Evolutionary conservation across 495 filamentous ascomycete genomes (phyloP), one percentile per base, ranked within the genome.

Genomic region (Aspergillus homomorphus): DNA sequence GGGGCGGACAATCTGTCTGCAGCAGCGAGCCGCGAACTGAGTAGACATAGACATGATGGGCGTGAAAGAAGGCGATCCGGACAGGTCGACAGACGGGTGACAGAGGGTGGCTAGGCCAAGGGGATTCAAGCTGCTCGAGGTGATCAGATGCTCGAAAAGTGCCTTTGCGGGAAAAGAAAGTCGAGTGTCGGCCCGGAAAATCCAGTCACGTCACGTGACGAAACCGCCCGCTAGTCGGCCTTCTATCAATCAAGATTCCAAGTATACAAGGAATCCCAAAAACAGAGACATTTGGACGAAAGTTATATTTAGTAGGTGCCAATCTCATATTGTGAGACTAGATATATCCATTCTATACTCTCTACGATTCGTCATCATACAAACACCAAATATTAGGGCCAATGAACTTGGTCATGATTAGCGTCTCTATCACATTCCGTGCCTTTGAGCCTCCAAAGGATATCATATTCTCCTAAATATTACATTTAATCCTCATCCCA

Each of bases 401-500:
- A 28, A 55, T 28, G 19, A 43, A 45, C 49, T 62, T 62, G n/a
- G 60, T 66, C 63, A 60, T 66, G 56, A 57, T 54, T 58, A 57
- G 62, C 59, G 55, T 62, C 30, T 57, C 44, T 66, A 63, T 65
- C 57, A 57, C 57, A 61, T 56, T 56, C 55, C 53, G 43, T 23
- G 50, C 59, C 51, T 51, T 53, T 42, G 23, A 14, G 28, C 42
- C 44, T 33, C 26, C 56, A 33, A 43, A 48, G 42, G 44, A 54
- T 50, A 41, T 26, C 21, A 30, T 22, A 41, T 41, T 45, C 28
- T 21, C 26, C 19, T 43, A 24, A 26, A 56, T 19, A 61, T 52
- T 57, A 63, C 42, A 58, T 45, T 54, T 86, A 96, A 77, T 97
- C 93, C 76, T 98, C 91, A 76, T 99, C 95, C 95, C 95, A 99